A percentile compares a stretch with the other conserved stretches of the same genome.
Conservation (phyloP, 1,284 basidiomycete genomes). For the Xerocomus cyaneibrunnescens region DNA sequence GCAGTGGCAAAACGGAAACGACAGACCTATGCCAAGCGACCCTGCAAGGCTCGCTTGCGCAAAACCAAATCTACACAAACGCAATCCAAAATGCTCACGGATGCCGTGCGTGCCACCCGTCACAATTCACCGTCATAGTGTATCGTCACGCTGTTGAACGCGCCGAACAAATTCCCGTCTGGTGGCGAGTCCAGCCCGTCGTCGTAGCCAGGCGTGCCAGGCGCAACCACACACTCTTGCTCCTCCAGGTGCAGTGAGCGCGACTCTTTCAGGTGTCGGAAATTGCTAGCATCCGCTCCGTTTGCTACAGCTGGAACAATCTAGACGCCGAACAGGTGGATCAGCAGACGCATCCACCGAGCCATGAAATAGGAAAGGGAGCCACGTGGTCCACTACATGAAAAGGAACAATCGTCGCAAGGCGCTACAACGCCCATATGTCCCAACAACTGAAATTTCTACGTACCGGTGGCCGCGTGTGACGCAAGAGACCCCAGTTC, state of each 20-base stretch:
- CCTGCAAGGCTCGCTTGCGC: slow-evolving; percentile 4
- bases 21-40: slow-evolving; percentile 16
- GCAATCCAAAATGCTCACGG: neutral
- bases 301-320: slow-evolving; percentile 84
- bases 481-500: slow-evolving; percentile 95
- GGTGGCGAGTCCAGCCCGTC: slow-evolving; percentile 49
- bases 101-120: slow-evolving; percentile 19
- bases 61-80: slow-evolving; percentile 7
- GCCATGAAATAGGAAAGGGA: slow-evolving; percentile 10
- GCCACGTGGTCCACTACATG: slow-evolving; percentile 13
- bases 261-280: slow-evolving; percentile 88
- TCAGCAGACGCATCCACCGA: slow-evolving; percentile 22
- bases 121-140: slow-evolving; percentile 73
- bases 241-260: slow-evolving; percentile 87
- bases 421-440: neutral
- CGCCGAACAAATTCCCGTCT: slow-evolving; percentile 67
- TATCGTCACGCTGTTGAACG: slow-evolving; percentile 85
- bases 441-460: neutral
- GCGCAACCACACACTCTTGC: slow-evolving; percentile 40
- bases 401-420: neutral
- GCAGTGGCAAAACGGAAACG: slow-evolving; percentile 13
- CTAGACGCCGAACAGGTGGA: slow-evolving; percentile 40
- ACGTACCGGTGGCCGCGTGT: slow-evolving; percentile 90
- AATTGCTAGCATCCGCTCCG: slow-evolving; percentile 87
- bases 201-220: slow-evolving; percentile 38